Percentiles rank a stretch among this genome's conserved stretches.
Evolutionary conservation across 1,284 basidiomycete species (phyloP).

Genomic region (Ceratobasidium sp.): DNA sequence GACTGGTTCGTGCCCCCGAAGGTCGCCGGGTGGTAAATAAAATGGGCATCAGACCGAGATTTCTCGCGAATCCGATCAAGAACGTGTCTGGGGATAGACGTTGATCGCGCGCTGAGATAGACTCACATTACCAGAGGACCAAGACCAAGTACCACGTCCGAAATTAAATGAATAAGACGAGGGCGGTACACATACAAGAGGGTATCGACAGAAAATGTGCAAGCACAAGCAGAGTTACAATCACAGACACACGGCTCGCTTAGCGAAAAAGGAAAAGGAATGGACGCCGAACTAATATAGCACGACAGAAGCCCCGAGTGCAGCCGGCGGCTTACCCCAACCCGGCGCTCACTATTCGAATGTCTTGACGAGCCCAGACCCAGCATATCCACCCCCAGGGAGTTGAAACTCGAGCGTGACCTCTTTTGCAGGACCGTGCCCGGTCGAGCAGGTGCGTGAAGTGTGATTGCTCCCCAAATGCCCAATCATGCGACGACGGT

Average conservation of each 20-base stretch:
- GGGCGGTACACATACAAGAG: background rate
- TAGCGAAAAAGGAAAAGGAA: background rate
- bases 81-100: too few species aligned
- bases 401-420: constrained; percentile 6
- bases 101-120: too few species aligned
- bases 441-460: background rate
- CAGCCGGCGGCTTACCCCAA: background rate
- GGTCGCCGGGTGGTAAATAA: background rate
- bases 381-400: constrained; percentile 17
- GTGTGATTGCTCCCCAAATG: background rate
- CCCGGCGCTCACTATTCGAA: constrained; percentile 15
- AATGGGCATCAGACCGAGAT: background rate
- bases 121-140: background rate
- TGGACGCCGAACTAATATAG: background rate
- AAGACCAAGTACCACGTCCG: background rate
- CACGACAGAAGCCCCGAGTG: background rate
- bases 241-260: too few species aligned
- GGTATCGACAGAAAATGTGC: background rate
- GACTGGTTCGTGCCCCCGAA: background rate
- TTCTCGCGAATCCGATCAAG: background rate
- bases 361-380: constrained; percentile 10
- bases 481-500: background rate
- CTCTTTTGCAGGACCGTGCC: background rate
- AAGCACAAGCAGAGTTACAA: background rate
- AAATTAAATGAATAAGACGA: background rate